Evolutionary conservation across 208 protist genomes (phyloP).

Genomic region (Crithidia fasciculata): DNA sequence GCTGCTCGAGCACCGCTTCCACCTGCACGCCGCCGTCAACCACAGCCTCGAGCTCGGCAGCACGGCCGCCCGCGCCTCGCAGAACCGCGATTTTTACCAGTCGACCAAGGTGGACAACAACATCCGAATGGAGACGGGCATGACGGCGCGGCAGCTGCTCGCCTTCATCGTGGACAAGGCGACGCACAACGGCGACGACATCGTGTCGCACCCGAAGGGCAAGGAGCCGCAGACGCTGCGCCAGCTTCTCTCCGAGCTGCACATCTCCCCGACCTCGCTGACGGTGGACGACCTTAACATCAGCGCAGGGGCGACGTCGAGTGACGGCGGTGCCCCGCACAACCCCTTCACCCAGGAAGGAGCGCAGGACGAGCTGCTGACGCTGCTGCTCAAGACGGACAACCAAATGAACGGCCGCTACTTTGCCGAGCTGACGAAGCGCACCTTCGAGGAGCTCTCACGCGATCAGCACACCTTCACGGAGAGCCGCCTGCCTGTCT

Average conservation of each 20-base stretch:
- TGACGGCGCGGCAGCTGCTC: constrained; percentile 95
- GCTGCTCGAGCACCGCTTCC: constrained; percentile 92
- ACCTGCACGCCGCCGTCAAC: constrained; percentile 94
- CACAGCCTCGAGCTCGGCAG: constrained; percentile 80
- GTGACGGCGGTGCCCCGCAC: constrained; percentile 73
- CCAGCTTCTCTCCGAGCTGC: constrained; percentile 73
- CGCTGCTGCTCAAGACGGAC: constrained; percentile 98
- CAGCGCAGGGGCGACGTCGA: constrained; percentile 87
- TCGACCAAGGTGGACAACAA: constrained; percentile 97
- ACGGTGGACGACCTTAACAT: constrained; percentile 97
- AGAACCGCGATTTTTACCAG: constrained; percentile 95
- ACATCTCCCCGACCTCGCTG: constrained; percentile 85
- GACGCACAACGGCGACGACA: constrained; percentile 92
- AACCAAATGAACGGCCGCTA: constrained; percentile 98
- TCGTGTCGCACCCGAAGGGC: constrained; percentile 84
- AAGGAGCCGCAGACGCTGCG: constrained; percentile 86
- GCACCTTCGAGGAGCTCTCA: constrained; percentile 96
- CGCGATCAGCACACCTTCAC: constrained; percentile 95
- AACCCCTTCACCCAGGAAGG: constrained; percentile 69
- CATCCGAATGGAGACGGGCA: constrained; percentile 93
- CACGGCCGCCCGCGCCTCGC: constrained; percentile 75
- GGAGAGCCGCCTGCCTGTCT: constrained; percentile 91
- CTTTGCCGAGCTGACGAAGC: constrained; percentile 97
- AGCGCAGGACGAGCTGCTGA: constrained; percentile 91
- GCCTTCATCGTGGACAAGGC: constrained; percentile 96